Conservation (phyloP, 192 early-diverging fungal species). For the Mortierella claussenii region DNA sequence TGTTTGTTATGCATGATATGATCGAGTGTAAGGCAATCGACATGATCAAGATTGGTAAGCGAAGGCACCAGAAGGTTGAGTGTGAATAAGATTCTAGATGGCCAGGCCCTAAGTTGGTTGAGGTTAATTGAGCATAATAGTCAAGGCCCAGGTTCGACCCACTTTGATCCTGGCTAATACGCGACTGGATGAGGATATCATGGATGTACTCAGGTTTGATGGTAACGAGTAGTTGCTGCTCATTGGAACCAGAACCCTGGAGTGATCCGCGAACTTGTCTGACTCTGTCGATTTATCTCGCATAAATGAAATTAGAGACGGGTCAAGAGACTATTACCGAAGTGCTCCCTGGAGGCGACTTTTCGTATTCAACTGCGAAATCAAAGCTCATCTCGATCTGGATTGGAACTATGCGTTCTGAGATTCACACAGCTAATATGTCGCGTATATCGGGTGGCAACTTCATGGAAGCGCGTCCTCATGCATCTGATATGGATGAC, state of each 20-base stretch:
- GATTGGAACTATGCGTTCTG: slow-evolving; percentile 9
- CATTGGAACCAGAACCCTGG: too few relatives aligned
- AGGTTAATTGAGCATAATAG: too few relatives aligned
- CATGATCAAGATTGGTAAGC: slow-evolving; percentile 33
- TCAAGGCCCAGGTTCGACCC: slow-evolving; percentile 49
- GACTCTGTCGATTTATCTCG: not conserved
- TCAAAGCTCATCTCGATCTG: slow-evolving; percentile 40
- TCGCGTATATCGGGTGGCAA: not conserved
- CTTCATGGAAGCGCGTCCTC: not conserved
- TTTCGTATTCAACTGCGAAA: slow-evolving; percentile 43
- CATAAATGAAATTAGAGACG: not conserved
- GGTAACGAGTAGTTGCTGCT: too few relatives aligned
- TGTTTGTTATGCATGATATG: slow-evolving; percentile 59
- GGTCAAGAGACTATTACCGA: slow-evolving; percentile 26
- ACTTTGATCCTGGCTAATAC: slow-evolving; percentile 41
- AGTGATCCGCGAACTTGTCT: not conserved
- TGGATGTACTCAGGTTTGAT: slow-evolving; percentile 17
- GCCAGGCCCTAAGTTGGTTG: too few relatives aligned
- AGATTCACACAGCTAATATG: not conserved
- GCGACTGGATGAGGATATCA: slow-evolving; percentile 46
- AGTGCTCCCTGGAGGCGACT: slow-evolving; percentile 39
- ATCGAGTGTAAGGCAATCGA: slow-evolving; percentile 29
- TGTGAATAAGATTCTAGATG: too few relatives aligned
- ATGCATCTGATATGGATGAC: slow-evolving; percentile 12
- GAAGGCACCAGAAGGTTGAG: too few relatives aligned